Percentiles rank a stretch among this genome's conserved stretches.
Conservation (phyloP, 1,139 yeast genomes). For the Sugiyamaella xylanicola region DNA sequence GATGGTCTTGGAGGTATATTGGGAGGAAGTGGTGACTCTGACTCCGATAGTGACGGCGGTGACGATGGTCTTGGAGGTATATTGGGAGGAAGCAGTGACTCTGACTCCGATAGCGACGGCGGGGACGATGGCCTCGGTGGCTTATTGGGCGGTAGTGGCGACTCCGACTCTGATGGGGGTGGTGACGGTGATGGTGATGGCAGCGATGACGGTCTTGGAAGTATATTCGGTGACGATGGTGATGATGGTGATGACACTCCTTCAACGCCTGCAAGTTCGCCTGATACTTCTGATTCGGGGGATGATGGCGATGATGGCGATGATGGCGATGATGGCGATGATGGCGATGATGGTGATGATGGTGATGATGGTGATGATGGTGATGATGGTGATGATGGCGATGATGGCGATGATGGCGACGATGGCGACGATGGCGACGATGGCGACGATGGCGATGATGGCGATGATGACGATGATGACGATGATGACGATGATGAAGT, state of each 20-base stretch:
- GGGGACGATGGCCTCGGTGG: not conserved
- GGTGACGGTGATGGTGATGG: not conserved
- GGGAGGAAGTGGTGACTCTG: not conserved
- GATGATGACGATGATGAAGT: not conserved
- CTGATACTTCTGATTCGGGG: no score
- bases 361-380: no score
- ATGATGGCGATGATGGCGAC: slow-evolving; percentile 2
- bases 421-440: slow-evolving; percentile 1
- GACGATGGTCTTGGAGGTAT: not conserved
- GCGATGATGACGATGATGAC: slow-evolving; percentile 2
- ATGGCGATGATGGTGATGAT: no score
- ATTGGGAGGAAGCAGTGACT: not conserved
- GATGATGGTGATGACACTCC: not conserved
- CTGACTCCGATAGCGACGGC: not conserved
- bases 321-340: no score
- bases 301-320: slow-evolving; percentile 1
- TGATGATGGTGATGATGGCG: slow-evolving; percentile 8
- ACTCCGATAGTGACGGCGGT: not conserved
- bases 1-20: not conserved
- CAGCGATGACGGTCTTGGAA: not conserved
- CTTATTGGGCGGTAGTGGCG: not conserved
- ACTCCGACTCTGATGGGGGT: not conserved
- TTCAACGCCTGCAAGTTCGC: no score
- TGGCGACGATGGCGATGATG: slow-evolving; percentile 7
- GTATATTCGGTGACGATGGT: not conserved